Base-by-base conservation (phyloP, 805 yeast genomes). In the Saccharomycopsis fibuligera region DNA sequence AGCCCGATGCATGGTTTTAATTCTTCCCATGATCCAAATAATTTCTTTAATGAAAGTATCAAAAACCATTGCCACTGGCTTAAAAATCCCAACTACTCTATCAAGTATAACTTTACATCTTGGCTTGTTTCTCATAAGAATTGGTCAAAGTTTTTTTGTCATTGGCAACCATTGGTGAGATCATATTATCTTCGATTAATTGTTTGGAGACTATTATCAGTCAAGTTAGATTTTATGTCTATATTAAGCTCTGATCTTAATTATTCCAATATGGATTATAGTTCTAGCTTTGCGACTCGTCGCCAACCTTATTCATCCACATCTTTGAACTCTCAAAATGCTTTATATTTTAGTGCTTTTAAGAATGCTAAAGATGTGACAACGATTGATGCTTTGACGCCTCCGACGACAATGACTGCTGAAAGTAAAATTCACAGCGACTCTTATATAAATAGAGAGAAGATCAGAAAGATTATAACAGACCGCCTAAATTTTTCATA, bases 151-250 rank as follows among this genome's bases (percentile, higher is more conserved):
- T 76, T 75, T 52, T 79, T 87, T 58, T 74, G 81, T 35, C 95
- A 88, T 63, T 88, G 95, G 87, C 76, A 80, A 58, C 89, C 95
- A 2, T 62, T 86, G 16, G 80, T 86, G 22, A 68, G 96, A 33
- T 74, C 83, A 3, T 84, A 80, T 58, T 87, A 80, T 61, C 69
- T 76, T 42, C 68, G 89, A 36, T 68, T 87, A 21, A 51, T 87
- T 16, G 71, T 86, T 42, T 87, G 91, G 84, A 74, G 86, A 54
- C 62, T 82, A 39, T 39, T 50, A 12, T 25, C 45, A 14, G 39
- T 36, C 17, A 39, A 33, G 19, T 40, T 25, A 16, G 35, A 8
- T 14, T 16, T 12, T 5, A 19, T 16, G 9, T n/a, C 35, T 5
- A 41, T 41, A 17, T 5, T 41, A 12, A 30, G 33, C 5, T 19